Evolutionary conservation across 1,139 yeast species (phyloP), one percentile per base, ranked within the genome.

Genomic region (Suhomyces bribrorum): DNA sequence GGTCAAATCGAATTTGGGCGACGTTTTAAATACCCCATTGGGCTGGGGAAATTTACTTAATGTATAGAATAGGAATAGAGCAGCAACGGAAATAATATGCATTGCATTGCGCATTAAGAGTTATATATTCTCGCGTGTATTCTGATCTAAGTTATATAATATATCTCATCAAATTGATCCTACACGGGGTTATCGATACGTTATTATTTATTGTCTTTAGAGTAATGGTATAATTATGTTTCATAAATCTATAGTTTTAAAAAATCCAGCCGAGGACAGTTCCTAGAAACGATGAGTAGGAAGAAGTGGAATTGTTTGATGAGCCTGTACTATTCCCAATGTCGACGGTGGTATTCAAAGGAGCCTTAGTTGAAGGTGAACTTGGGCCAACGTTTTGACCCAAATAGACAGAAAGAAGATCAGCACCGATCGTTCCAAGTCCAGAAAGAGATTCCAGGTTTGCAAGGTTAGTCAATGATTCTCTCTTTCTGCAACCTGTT

Each of bases 11-110:
- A 54, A 59, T 2, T 43, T 45, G 20, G 47, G 45, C 1, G 50
- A 38, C 25, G 70, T 76, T 46, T 39, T 50, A 29, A 31, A 32
- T 3, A 48, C 62, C 3, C 56, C 53, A 45, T 66, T 70, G 71
- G 46, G 24, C 3, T 32, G 22, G 26, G 35, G 35, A 7, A 20
- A n/a, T n/a, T n/a, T n/a, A n/a, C n/a, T n/a, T n/a, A n/a, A 23
- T 16, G 8, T 29, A 23, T 17, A 14, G 26, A 24, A 11, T 20
- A 20, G 7, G 24, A 20, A 7, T 11, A 20, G 24, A 20, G 24
- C 9, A 20, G 24, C 7, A 11, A 20, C 9, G 9, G 11, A 20
- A 20, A 20, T 7, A 20, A 20, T 11, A 20, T 20, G n/a, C 11
- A 7, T 20, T 20, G 24, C 24, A 11, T 20, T 20, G 9, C 24